Conservation (phyloP, 1,139 yeast species). For the Yamadazyma conglobata region DNA sequence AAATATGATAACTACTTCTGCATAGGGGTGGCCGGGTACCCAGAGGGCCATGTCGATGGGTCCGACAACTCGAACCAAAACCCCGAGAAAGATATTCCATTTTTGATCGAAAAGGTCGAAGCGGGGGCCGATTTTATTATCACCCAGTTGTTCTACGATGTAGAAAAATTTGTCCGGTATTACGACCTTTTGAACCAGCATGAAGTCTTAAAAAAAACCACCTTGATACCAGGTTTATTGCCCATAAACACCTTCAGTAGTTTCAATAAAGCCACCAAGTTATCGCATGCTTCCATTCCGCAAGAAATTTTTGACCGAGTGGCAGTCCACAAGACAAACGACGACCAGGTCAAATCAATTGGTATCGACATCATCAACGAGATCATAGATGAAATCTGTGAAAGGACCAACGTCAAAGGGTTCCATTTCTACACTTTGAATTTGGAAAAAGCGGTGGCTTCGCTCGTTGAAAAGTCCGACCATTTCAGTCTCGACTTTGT, state of each 20-base stretch:
- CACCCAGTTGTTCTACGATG: conserved; percentile 46
- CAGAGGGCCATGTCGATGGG: conserved; percentile 94
- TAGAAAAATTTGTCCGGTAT: conserved; percentile 37
- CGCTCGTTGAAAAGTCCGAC: conserved; percentile 63
- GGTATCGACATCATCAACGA: conserved; percentile 75
- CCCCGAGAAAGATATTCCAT: conserved; percentile 62
- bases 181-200: conserved; percentile 29
- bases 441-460: conserved; percentile 86
- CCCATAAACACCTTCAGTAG: conserved; percentile 91
- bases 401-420: conserved; percentile 59
- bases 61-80: conserved; percentile 61
- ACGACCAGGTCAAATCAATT: conserved; percentile 75
- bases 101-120: conserved; percentile 53
- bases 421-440: conserved; percentile 89
- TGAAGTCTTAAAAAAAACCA: conserved; percentile 41
- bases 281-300: conserved; percentile 90
- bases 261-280: conserved; percentile 82
- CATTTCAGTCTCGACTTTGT: conserved; percentile 27
- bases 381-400: conserved; percentile 56
- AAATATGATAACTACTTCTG: conserved; percentile 75
- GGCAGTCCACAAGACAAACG: conserved; percentile 65
- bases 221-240: conserved; percentile 89
- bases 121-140: conserved; percentile 48
- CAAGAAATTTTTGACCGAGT: conserved; percentile 34
- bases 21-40: conserved; percentile 92